Conservation (phyloP, 2,329 filamentous ascomycete species). For the Fusarium coffeatum region DNA sequence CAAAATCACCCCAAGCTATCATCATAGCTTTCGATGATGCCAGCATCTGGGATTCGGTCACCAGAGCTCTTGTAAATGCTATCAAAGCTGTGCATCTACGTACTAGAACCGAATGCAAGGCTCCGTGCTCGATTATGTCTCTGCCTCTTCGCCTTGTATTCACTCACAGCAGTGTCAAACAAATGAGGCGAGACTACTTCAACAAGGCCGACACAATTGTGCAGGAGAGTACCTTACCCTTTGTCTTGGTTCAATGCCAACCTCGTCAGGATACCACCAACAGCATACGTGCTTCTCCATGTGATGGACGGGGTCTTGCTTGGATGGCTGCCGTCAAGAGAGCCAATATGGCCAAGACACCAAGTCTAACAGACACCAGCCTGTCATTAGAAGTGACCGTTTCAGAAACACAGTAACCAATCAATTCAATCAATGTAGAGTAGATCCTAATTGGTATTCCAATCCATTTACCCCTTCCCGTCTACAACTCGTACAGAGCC, state of each 20-base stretch:
- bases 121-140: constrained; percentile 50
- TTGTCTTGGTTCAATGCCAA: neutral
- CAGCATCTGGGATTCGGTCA: constrained; percentile 55
- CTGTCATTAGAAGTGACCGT: neutral
- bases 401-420: neutral
- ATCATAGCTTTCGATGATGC: constrained; percentile 62
- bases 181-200: constrained; percentile 60
- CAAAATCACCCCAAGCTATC: constrained; percentile 50
- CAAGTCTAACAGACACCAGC: neutral
- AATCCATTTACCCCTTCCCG: constrained; percentile 1
- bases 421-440: constrained; percentile 47
- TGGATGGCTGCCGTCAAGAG: constrained; percentile 13
- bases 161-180: constrained; percentile 58
- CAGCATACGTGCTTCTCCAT: constrained; percentile 1
- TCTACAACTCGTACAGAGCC: neutral
- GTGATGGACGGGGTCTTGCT: constrained; percentile 5
- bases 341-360: neutral
- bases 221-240: constrained; percentile 51
- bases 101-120: constrained; percentile 54
- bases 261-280: neutral
- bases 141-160: constrained; percentile 58
- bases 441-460: constrained; percentile 51
- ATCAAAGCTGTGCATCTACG: constrained; percentile 50
- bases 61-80: constrained; percentile 52
- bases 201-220: constrained; percentile 58